These are phyloP conservation scores for Monosporascus cannonballus DNA, from an alignment of 2,329 filamentous ascomycete genomes.

Conservation along the genomic window DNA sequence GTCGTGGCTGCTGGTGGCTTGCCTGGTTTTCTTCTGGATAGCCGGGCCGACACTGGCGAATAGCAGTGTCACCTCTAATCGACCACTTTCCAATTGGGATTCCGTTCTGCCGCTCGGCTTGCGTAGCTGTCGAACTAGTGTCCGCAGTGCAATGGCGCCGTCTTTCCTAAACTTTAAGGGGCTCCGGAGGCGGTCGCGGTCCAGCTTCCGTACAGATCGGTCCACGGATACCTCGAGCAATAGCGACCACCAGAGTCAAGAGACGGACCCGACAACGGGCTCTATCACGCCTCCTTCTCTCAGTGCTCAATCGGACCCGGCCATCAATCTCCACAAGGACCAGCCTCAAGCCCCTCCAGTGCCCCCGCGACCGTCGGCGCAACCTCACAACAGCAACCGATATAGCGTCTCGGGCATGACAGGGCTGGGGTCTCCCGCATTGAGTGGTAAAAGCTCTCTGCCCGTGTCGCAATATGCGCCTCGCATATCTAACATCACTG, in stretches of 20 bases:
- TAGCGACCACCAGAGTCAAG: conserved; percentile 46
- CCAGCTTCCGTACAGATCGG: conserved; percentile 62
- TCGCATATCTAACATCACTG: conserved; percentile 68
- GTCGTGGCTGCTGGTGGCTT: neutral
- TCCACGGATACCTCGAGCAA: conserved; percentile 59
- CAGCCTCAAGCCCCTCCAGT: conserved; percentile 24
- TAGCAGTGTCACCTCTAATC: neutral
- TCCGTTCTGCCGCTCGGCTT: conserved; percentile 1
- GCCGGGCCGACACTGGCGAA: neutral
- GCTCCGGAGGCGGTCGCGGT: conserved; percentile 69
- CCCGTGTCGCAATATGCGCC: conserved; percentile 77
- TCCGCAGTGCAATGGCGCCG: conserved; percentile 42
- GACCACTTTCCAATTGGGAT: neutral
- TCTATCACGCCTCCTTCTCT: conserved; percentile 72
- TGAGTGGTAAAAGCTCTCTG: conserved; percentile 46
- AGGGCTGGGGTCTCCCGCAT: conserved; percentile 50
- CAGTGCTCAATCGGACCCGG: conserved; percentile 58
- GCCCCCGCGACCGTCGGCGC: conserved; percentile 30
- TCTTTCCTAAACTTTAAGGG: conserved; percentile 65
- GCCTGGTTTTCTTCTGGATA: neutral
- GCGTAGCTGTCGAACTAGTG: conserved; percentile 3
- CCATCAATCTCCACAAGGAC: conserved; percentile 58
- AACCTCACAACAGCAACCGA: conserved; percentile 43
- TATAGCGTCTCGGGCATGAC: conserved; percentile 60
- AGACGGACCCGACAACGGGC: conserved; percentile 59